Evolutionary conservation across 1,139 yeast genomes (phyloP).

Genomic region (Blastobotrys arbuscula): DNA sequence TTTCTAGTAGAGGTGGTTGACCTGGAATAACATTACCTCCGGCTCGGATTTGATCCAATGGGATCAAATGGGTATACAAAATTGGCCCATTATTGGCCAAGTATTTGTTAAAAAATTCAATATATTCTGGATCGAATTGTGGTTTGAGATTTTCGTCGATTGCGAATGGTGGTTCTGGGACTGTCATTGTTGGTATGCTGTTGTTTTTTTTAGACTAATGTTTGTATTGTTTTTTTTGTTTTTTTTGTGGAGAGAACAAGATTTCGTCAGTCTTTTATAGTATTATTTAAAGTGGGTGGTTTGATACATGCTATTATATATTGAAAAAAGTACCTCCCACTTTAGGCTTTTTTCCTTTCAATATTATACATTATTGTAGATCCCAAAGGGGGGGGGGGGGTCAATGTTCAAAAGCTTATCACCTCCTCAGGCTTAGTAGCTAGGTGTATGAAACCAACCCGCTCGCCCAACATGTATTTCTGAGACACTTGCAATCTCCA

Average conservation of each 20-base stretch:
- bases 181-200: conserved; percentile 1
- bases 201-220: neutral
- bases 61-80: conserved; percentile 41
- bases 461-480: no score
- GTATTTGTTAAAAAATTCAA: conserved; percentile 35
- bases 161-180: conserved; percentile 12
- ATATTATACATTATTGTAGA: no score
- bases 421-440: no score
- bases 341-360: no score
- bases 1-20: conserved; percentile 34
- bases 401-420: no score
- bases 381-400: no score
- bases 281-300: no score
- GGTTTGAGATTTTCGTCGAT: conserved; percentile 26
- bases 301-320: no score
- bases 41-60: conserved; percentile 36
- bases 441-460: no score
- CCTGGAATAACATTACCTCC: conserved; percentile 49
- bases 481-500: no score
- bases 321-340: no score
- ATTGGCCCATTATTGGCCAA: conserved; percentile 34
- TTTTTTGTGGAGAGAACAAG: neutral
- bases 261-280: neutral
- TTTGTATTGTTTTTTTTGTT: no score
- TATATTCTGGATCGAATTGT: conserved; percentile 37